Percentiles rank a stretch among this genome's conserved stretches.
phyloP scores from a whole-genome alignment of 495 filamentous ascomycete species.

The Tuber melanosporum region DNA sequence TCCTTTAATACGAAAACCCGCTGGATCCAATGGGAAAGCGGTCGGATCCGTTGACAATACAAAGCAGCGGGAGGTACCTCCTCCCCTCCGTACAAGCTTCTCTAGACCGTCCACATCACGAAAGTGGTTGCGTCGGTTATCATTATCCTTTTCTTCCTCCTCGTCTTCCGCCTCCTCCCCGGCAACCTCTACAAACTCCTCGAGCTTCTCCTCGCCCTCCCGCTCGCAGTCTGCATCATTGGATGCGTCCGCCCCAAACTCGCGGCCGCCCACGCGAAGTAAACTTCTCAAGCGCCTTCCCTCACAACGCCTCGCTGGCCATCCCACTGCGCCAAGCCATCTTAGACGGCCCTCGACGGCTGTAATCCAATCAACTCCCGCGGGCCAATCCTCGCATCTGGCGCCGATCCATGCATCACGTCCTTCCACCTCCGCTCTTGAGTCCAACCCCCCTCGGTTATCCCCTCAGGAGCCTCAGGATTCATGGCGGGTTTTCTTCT shows the following conservation, averaged over 20 bases:
- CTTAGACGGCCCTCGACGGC: slow-evolving; percentile 37
- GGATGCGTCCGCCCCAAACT: slow-evolving; percentile 30
- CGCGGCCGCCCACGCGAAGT: slow-evolving; percentile 49
- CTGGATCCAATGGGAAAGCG: slow-evolving; percentile 29
- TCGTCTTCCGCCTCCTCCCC: slow-evolving; percentile 33
- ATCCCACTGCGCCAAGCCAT: slow-evolving; percentile 34
- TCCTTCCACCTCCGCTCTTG: slow-evolving; percentile 37
- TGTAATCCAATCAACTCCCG: slow-evolving; percentile 32
- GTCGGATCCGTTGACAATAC: not conserved
- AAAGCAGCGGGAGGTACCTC: slow-evolving; percentile 14
- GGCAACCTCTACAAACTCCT: slow-evolving; percentile 26
- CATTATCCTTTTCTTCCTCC: slow-evolving; percentile 37
- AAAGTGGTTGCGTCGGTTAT: slow-evolving; percentile 38
- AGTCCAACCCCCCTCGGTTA: slow-evolving; percentile 20
- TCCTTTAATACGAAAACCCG: slow-evolving; percentile 38
- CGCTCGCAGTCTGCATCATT: slow-evolving; percentile 31
- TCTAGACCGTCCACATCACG: slow-evolving; percentile 31
- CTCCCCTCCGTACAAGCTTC: slow-evolving; percentile 14
- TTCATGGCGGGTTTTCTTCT: slow-evolving; percentile 42
- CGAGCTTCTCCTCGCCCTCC: slow-evolving; percentile 34
- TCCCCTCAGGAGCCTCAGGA: slow-evolving; percentile 23
- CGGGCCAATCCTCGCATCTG: slow-evolving; percentile 32
- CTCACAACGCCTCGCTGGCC: slow-evolving; percentile 51
- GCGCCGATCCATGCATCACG: slow-evolving; percentile 36
- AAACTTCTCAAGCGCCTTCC: slow-evolving; percentile 81